Evolutionary conservation across 2,329 filamentous ascomycete species (phyloP), one percentile per base, ranked within the genome.

Genomic region (Onygenales sp.): DNA sequence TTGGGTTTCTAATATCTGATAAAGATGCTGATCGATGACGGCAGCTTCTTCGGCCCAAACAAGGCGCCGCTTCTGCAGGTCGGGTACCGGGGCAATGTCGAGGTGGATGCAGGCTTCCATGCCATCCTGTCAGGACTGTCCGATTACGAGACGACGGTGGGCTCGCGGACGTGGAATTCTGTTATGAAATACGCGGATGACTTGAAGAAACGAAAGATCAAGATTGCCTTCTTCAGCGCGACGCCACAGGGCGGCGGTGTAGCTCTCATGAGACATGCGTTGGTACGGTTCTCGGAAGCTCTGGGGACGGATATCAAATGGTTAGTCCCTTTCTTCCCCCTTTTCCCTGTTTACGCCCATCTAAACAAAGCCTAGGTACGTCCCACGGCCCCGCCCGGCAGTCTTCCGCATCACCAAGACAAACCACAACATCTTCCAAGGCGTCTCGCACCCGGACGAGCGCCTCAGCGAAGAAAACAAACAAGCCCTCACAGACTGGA

Each of bases 391-490:
- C 21, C 83, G 85, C 49, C 86, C 86, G 2, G 84, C 86, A 13
- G 83, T 92, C 9, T 93, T 93, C 69, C 79, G 87, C 49, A 85
- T 88, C 68, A 93, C 88, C 59, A 93, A 93, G 72, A 90, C 86
- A 59, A 86, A 90, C 61, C 88, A 93, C 79, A 93, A 93, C 69
- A 91, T 92, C 58, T 81, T 93, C 2, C 88, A 93, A 70, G 88
- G 87, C 7, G 87, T 91, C 42, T 82, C 83, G 42, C 74, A 77
- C 31, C 79, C 82, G 0, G 78, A 80, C 2, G 79, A 87, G 59
- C 78, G 81, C n/a, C 75, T 92, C 34, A 81, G 77, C 0, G 60
- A 74, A 1, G 78, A 85, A 2, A 80, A 87, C 54, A 82, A 84
- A 61, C 66, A 72, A 1, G 70, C 74, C n/a, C 80, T 92, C 50